These are phyloP conservation scores for Neltuma alba DNA, from an alignment of 306 rosid genomes.

Conservation along the genomic window DNA sequence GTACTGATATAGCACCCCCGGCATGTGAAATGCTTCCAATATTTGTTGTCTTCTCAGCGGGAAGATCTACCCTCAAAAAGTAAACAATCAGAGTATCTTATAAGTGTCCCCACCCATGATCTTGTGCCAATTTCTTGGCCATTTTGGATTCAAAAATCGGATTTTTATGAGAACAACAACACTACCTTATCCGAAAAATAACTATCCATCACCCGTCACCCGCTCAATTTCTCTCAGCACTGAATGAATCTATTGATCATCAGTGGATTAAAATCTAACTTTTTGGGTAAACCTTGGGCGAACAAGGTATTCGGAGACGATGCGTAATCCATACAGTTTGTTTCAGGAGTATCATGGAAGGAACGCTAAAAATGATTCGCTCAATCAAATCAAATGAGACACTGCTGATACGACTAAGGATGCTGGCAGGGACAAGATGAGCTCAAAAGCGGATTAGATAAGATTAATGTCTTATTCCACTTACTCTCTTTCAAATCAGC, in stretches of 20 bases:
- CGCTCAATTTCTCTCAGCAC: too few species aligned
- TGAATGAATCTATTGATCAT: background rate
- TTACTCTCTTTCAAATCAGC: background rate
- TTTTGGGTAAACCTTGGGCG: background rate
- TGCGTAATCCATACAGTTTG: background rate
- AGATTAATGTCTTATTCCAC: background rate
- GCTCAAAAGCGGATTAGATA: conserved; percentile 5
- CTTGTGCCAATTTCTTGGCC: background rate
- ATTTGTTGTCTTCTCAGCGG: background rate
- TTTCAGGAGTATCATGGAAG: background rate
- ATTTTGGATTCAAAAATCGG: background rate
- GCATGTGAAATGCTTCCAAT: background rate
- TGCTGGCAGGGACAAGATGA: background rate
- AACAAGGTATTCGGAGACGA: background rate
- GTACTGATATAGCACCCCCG: too few species aligned
- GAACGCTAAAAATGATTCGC: background rate
- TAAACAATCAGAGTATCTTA: background rate
- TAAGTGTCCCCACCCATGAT: background rate
- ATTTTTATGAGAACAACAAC: background rate
- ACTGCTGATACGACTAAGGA: background rate
- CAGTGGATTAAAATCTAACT: background rate
- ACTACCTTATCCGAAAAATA: background rate
- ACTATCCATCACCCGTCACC: too few species aligned
- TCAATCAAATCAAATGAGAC: background rate
- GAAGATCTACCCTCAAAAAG: background rate